Base-by-base conservation (phyloP, 176 grass and related monocot genomes). In the Juncus effusus region DNA sequence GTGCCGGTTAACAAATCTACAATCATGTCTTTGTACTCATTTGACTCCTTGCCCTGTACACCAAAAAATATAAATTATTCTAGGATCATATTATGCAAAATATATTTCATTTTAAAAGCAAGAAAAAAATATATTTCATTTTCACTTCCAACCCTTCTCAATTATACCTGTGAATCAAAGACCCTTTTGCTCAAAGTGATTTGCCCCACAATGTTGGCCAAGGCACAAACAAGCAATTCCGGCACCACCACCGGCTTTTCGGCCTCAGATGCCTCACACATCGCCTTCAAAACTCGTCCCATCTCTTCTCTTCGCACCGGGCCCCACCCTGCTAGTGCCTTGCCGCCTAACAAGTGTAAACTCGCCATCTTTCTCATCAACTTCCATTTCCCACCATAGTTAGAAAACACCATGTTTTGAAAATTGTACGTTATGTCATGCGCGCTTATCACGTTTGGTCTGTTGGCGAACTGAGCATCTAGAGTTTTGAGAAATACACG, bases 1-100 rank as follows among this genome's bases (percentile, higher is more conserved):
- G 61, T 63, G 4, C 90, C 90, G 0, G 90, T 95, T 60, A 95
- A 74, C 42, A 95, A 80, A 38, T 87, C 81, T 40, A 89, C 65
- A 74, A 95, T 79, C 90, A 95, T 95, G 47, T 89, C 86, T 82
- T 95, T 95, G 77, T 95, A 88, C 79, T 77, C 76, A 67, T 88
- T 95, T 9, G 90, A 95, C 42, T 89, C 86, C 45, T 74, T 74
- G 0, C 90, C 90, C 54, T 95, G 79, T 28, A 0, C 56, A 58
- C 2, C 3, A 38, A 40, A 7, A 11, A 36, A 36, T 61, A 38
- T 15, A 56, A 38, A 28, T 28, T 28, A 28, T 28, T 28, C 19
- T 28, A 28, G 19, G 44, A 8, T 36, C 35, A 61, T 38, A 38
- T n/a, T 28, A 12, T 40, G 1, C 12, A 62, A 40, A 38, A 38